Percentiles rank a stretch among this genome's conserved stretches.
Evolutionary conservation across 2,329 filamentous ascomycete species (phyloP).

Genomic region (Cladosporium sp.): DNA sequence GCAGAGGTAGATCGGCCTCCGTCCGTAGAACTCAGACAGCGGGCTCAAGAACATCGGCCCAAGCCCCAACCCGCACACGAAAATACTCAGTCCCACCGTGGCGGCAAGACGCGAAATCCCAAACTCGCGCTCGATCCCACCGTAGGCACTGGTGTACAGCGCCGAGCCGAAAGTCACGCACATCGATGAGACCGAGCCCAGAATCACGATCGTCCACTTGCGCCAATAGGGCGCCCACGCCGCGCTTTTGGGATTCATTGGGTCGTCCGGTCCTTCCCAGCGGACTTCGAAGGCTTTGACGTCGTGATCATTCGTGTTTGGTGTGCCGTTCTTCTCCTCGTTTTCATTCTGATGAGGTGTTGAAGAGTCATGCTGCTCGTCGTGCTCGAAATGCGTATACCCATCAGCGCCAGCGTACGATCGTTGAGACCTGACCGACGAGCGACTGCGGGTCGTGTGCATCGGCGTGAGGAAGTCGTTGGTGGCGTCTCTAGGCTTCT

Average conservation of each 20-base stretch:
- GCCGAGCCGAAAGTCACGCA: constrained; percentile 55
- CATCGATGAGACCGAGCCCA: constrained; percentile 61
- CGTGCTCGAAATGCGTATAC: constrained; percentile 28
- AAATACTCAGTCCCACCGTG: constrained; percentile 77
- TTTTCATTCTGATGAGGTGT: constrained; percentile 1
- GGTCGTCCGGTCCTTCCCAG: constrained; percentile 75
- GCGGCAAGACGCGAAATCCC: constrained; percentile 68
- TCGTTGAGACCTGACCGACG: constrained; percentile 31
- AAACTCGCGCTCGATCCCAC: constrained; percentile 65
- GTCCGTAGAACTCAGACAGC: constrained; percentile 69
- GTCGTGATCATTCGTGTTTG: not conserved
- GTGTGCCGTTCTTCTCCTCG: not conserved
- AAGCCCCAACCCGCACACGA: constrained; percentile 70
- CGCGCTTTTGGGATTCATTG: constrained; percentile 72
- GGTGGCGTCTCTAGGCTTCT: not conserved
- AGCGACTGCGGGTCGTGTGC: constrained; percentile 27
- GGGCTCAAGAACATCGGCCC: constrained; percentile 59
- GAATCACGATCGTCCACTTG: constrained; percentile 77
- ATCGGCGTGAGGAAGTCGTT: constrained; percentile 13
- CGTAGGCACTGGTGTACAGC: constrained; percentile 24
- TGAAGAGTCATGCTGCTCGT: constrained; percentile 19
- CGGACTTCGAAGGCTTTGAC: constrained; percentile 62
- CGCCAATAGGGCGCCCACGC: constrained; percentile 45
- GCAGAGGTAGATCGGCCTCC: constrained; percentile 65
- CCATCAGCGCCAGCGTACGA: constrained; percentile 34